Evolutionary conservation across 768 basidiomycete species (phyloP).

Genomic region (Boletus fagicola): DNA sequence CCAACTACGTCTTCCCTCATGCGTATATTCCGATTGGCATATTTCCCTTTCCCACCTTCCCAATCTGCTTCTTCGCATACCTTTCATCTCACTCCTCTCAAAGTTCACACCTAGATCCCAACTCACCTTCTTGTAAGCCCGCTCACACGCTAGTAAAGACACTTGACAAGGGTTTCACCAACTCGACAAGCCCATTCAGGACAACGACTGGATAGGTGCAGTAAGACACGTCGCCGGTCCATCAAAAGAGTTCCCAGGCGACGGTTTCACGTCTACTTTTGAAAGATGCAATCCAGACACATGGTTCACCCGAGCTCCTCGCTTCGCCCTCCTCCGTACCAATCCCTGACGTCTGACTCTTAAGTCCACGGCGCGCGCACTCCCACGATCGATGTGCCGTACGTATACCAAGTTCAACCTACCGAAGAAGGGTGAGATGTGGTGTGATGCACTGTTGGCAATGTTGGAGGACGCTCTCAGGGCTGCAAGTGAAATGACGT

Average conservation of each 20-base stretch:
- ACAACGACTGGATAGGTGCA: constrained; percentile 66
- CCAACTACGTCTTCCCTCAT: constrained; percentile 61
- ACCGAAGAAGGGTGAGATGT: constrained; percentile 53
- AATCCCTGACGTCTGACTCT: constrained; percentile 51
- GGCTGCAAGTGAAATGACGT: constrained; percentile 29
- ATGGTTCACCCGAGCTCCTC: constrained; percentile 41
- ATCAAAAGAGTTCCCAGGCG: constrained; percentile 36
- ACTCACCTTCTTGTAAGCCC: constrained; percentile 77
- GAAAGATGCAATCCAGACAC: constrained; percentile 61
- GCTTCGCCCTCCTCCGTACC: constrained; percentile 28
- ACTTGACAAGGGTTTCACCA: constrained; percentile 70
- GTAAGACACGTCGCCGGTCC: constrained; percentile 57
- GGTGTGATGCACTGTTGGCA: constrained; percentile 69
- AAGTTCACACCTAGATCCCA: constrained; percentile 91
- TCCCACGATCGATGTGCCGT: constrained; percentile 70
- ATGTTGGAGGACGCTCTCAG: constrained; percentile 42
- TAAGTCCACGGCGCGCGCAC: constrained; percentile 58
- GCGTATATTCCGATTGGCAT: constrained; percentile 74
- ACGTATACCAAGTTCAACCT: constrained; percentile 66
- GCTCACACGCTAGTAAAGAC: constrained; percentile 73
- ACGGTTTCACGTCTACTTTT: constrained; percentile 59
- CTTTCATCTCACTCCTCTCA: constrained; percentile 68
- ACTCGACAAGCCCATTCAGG: constrained; percentile 60
- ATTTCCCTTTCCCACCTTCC: constrained; percentile 72
- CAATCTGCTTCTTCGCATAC: constrained; percentile 39